Percentiles rank a stretch among this genome's conserved stretches.
These are phyloP conservation scores for Spathaspora boniae DNA, from an alignment of 805 yeast species.

Conservation along the genomic window DNA sequence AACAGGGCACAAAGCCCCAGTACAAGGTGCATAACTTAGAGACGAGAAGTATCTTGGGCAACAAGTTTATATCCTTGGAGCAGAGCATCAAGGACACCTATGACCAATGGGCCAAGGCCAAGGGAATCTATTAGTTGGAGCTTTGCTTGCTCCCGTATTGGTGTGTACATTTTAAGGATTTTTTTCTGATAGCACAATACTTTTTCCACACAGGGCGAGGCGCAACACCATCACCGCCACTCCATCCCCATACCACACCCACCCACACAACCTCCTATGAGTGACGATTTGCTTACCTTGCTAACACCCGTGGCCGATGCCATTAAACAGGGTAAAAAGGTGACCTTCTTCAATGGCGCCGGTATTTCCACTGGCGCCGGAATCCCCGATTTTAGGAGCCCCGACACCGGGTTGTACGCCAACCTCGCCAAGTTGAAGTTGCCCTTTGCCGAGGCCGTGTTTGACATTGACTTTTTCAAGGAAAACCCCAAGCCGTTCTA, in stretches of 20 bases:
- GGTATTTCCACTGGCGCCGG: slow-evolving; percentile 94
- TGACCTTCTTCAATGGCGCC: slow-evolving; percentile 81
- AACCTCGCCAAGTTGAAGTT: slow-evolving; percentile 69
- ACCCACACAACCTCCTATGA: too few relatives aligned
- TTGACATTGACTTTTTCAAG: slow-evolving; percentile 79
- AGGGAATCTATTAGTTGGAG: too few relatives aligned
- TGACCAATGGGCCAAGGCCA: slow-evolving; percentile 20
- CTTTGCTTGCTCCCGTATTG: too few relatives aligned
- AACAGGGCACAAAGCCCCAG: too few relatives aligned
- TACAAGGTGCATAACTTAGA: slow-evolving; percentile 14
- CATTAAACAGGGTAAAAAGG: slow-evolving; percentile 35
- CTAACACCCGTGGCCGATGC: slow-evolving; percentile 27
- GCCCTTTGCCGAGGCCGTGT: slow-evolving; percentile 95
- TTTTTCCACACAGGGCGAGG: too few relatives aligned
- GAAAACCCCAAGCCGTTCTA: slow-evolving; percentile 82
- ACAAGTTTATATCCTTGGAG: slow-evolving; percentile 19
- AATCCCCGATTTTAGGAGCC: slow-evolving; percentile 92
- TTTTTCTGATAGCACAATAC: too few relatives aligned
- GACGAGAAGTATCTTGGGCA: slow-evolving; percentile 17
- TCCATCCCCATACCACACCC: too few relatives aligned
- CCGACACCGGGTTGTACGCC: slow-evolving; percentile 83
- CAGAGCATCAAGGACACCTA: slow-evolving; percentile 23
- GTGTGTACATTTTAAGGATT: too few relatives aligned
- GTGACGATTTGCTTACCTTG: too few relatives aligned
- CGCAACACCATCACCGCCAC: too few relatives aligned